Conservation (phyloP, 805 yeast species). For the Starmerella apis region DNA sequence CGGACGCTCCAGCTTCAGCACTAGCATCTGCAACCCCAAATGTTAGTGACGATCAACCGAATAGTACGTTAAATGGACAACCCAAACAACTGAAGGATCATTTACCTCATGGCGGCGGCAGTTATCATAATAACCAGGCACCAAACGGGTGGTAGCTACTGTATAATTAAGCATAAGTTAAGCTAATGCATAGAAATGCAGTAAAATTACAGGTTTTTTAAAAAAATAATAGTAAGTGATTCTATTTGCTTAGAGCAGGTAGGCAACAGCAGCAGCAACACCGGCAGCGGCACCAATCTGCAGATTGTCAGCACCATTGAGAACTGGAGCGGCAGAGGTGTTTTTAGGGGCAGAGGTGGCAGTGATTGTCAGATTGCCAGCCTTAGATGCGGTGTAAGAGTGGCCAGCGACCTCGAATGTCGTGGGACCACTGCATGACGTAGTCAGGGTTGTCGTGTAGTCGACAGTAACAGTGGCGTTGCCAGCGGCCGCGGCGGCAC, state of each 20-base stretch:
- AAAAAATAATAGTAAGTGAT: too few relatives aligned
- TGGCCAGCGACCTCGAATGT: constrained; percentile 6
- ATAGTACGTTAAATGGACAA: too few relatives aligned
- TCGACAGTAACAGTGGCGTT: constrained; percentile 11
- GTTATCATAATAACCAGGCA: too few relatives aligned
- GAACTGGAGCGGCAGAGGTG: constrained; percentile 4
- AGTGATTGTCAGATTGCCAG: constrained; percentile 6
- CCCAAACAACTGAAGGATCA: too few relatives aligned
- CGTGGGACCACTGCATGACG: constrained; percentile 12
- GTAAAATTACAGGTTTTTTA: not conserved
- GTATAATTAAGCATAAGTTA: too few relatives aligned
- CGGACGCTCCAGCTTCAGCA: too few relatives aligned
- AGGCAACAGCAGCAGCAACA: constrained; percentile 15
- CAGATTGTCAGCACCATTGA: constrained; percentile 7
- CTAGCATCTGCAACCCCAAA: too few relatives aligned
- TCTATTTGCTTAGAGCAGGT: constrained; percentile 10
- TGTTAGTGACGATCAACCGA: too few relatives aligned
- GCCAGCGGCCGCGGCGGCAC: constrained; percentile 2
- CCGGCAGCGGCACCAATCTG: constrained; percentile 7
- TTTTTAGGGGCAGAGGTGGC: not conserved
- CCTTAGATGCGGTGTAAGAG: constrained; percentile 10
- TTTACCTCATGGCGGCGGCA: too few relatives aligned
- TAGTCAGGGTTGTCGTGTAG: constrained; percentile 10
- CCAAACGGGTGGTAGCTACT: too few relatives aligned
- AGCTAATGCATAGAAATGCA: too few relatives aligned